Conservation (phyloP, 2,329 filamentous ascomycete genomes). For the Epichloe hybrida region DNA sequence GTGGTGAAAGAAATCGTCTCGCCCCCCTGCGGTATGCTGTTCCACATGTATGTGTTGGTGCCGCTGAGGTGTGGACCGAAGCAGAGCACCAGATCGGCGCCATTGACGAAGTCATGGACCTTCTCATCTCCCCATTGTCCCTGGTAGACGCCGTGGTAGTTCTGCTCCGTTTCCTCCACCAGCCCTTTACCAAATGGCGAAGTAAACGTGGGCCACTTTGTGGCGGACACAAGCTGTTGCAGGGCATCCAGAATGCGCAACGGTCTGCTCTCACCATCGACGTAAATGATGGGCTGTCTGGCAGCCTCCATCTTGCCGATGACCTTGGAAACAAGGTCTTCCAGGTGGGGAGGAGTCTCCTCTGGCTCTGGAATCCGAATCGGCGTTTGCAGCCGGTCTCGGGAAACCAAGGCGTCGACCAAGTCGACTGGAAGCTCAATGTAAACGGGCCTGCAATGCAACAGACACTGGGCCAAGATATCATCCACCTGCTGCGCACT, state of each 20-base stretch:
- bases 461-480: conserved; percentile 24
- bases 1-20: conserved; percentile 21
- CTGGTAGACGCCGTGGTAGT: conserved; percentile 35
- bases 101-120: conserved; percentile 23
- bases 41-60: conserved; percentile 29
- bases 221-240: conserved; percentile 27
- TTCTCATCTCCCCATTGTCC: conserved; percentile 25
- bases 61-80: conserved; percentile 33
- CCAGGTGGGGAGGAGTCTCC: conserved; percentile 5
- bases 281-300: conserved; percentile 34
- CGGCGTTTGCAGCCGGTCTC: conserved; percentile 13
- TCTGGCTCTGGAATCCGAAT: conserved; percentile 6
- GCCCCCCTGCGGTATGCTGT: conserved; percentile 21
- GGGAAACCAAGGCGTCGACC: conserved; percentile 24
- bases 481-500: conserved; percentile 31
- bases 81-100: conserved; percentile 30
- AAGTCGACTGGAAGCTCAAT: conserved; percentile 42
- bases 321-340: conserved; percentile 20
- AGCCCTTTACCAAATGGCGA: conserved; percentile 36
- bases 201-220: conserved; percentile 32
- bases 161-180: conserved; percentile 31
- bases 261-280: conserved; percentile 35
- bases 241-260: conserved; percentile 28
- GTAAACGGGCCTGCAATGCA: conserved; percentile 41
- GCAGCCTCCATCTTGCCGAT: conserved; percentile 29